A percentile compares a stretch with the other conserved stretches of the same genome.
These are phyloP conservation scores for Eucalyptus virginea DNA, from an alignment of 345 rosid species.

Conservation along the genomic window DNA sequence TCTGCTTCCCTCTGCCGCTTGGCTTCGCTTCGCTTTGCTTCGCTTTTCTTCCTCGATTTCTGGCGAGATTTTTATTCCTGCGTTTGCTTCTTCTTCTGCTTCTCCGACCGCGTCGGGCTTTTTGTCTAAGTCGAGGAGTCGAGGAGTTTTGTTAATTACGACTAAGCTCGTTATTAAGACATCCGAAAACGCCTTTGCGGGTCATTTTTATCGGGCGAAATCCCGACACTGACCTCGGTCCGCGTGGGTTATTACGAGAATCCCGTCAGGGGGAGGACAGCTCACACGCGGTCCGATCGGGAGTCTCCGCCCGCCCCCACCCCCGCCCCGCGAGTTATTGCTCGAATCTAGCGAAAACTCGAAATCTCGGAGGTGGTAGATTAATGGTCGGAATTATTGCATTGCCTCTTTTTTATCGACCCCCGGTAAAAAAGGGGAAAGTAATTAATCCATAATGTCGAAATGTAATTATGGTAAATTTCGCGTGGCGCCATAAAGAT, in stretches of 20 bases:
- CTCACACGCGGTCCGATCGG: not conserved
- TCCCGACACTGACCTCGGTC: not conserved
- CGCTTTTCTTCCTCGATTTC: not conserved
- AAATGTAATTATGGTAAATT: not conserved
- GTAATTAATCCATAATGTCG: not conserved
- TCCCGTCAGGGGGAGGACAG: not conserved
- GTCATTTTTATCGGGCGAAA: too few relatives aligned
- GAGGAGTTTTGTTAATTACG: not conserved
- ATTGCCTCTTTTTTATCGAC: not conserved
- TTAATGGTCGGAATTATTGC: not conserved
- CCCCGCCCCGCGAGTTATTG: not conserved
- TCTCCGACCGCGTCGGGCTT: not conserved
- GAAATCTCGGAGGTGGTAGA: not conserved
- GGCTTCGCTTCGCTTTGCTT: too few relatives aligned
- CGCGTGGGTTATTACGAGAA: not conserved
- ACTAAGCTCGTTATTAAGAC: not conserved
- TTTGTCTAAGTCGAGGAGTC: not conserved
- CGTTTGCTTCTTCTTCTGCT: not conserved
- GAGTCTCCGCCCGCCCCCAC: not conserved
- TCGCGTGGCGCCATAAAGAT: fast-evolving
- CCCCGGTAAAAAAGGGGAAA: not conserved
- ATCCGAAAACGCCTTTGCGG: not conserved
- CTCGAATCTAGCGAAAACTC: not conserved
- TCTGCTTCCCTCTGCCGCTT: not conserved
- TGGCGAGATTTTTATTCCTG: not conserved